Evolutionary conservation across 192 early-diverging fungal species (phyloP).

Genomic region (Backusella liffmaniae): DNA sequence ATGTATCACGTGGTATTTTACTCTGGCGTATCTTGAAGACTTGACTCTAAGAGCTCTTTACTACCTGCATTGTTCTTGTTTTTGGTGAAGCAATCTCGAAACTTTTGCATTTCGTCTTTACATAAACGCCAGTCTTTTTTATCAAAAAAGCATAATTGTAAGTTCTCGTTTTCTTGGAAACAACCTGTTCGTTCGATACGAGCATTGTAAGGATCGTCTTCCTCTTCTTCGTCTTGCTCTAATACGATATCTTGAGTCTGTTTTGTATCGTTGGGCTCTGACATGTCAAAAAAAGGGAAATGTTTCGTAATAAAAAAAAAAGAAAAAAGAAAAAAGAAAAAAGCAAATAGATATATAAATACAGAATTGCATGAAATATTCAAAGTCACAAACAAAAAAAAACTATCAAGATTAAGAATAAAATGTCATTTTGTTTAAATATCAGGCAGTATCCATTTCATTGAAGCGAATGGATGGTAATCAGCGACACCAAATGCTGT

Average conservation of each 20-base stretch:
- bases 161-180: constrained; percentile 71
- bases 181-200: constrained; percentile 83
- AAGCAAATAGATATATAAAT: no score
- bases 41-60: constrained; percentile 17
- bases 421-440: no score
- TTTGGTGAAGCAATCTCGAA: constrained; percentile 72
- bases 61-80: constrained; percentile 34
- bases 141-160: constrained; percentile 83
- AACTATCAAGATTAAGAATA: no score
- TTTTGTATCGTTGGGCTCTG: background rate
- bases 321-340: no score
- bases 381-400: no score
- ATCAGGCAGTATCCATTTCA: no score
- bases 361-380: no score
- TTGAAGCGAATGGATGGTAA: no score
- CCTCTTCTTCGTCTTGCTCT: constrained; percentile 43
- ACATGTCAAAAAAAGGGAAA: background rate
- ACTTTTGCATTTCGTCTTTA: constrained; percentile 70
- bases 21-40: background rate
- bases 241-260: background rate
- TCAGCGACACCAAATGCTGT: no score
- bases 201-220: constrained; percentile 79
- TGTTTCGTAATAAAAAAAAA: no score
- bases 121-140: constrained; percentile 89
- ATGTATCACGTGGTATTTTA: background rate